phyloP scores from a whole-genome alignment of 768 basidiomycete genomes.

The Pisolithus tinctorius region DNA sequence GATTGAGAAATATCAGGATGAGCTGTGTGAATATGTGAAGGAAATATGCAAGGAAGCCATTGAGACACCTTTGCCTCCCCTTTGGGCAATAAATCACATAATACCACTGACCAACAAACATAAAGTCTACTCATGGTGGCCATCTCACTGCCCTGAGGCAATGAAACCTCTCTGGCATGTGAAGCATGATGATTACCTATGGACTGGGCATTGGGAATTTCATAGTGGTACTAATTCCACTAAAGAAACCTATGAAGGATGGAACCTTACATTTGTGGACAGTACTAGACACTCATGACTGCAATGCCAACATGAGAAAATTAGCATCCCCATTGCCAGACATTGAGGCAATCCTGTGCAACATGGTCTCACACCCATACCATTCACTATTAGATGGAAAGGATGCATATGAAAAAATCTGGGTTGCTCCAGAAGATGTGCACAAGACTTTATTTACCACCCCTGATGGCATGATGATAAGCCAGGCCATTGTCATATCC shows the following conservation, averaged over 20 bases:
- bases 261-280: constrained; percentile 13
- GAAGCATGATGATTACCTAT: constrained; percentile 25
- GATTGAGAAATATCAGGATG: constrained; percentile 4
- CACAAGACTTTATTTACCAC: constrained; percentile 25
- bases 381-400: constrained; percentile 22
- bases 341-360: neutral
- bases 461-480: constrained; percentile 39
- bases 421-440: constrained; percentile 18
- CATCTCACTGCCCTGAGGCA: constrained; percentile 30
- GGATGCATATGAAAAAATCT: constrained; percentile 28
- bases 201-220: constrained; percentile 26
- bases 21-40: constrained; percentile 17
- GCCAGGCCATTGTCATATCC: no score
- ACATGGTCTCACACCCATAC: constrained; percentile 13
- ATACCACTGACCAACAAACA: constrained; percentile 29
- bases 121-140: constrained; percentile 29
- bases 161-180: constrained; percentile 17
- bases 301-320: constrained; percentile 27
- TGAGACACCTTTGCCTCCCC: constrained; percentile 25
- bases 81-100: constrained; percentile 29
- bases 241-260: constrained; percentile 19
- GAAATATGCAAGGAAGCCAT: constrained; percentile 18
- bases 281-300: constrained; percentile 19
- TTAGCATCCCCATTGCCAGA: constrained; percentile 21
- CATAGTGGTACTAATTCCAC: constrained; percentile 18